These are phyloP conservation scores for Sporisorium sorghi DNA, from an alignment of 1,284 basidiomycete species.

Conservation along the genomic window DNA sequence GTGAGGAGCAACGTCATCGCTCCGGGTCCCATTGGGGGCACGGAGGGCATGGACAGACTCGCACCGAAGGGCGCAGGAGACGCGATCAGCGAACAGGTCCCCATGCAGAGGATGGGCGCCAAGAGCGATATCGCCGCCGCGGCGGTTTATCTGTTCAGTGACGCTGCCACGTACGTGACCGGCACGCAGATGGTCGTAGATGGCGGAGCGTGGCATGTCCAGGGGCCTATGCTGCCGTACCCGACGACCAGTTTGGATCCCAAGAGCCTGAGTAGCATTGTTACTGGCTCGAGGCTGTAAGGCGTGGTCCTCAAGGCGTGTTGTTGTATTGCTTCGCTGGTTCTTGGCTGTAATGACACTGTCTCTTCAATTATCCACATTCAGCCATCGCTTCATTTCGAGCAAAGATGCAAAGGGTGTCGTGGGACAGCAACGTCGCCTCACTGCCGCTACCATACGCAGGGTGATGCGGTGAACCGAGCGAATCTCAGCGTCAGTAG, in stretches of 20 bases:
- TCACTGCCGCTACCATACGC: too few species aligned
- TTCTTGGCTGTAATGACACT: too few species aligned
- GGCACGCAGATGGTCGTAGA: constrained; percentile 71
- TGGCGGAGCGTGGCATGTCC: constrained; percentile 57
- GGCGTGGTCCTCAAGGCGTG: background rate
- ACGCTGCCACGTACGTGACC: constrained; percentile 83
- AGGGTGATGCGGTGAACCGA: too few species aligned
- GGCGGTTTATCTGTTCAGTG: constrained; percentile 87
- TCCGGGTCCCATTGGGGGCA: constrained; percentile 84
- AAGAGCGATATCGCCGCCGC: constrained; percentile 81
- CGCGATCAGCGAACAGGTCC: constrained; percentile 49
- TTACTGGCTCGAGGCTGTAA: constrained; percentile 49
- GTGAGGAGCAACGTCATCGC: constrained; percentile 92
- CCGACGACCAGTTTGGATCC: constrained; percentile 61
- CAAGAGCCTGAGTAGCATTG: constrained; percentile 48
- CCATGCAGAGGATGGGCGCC: constrained; percentile 64
- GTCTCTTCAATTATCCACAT: too few species aligned
- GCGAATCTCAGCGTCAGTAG: too few species aligned
- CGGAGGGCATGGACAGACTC: constrained; percentile 85
- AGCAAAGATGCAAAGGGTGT: too few species aligned
- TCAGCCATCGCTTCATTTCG: too few species aligned
- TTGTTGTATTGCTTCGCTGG: background rate
- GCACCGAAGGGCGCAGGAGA: constrained; percentile 71
- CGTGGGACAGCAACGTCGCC: too few species aligned
- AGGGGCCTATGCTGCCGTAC: constrained; percentile 63